Evolutionary conservation across 2,329 filamentous ascomycete species (phyloP), one percentile per base, ranked within the genome.

Genomic region (Tolypocladium sp.): DNA sequence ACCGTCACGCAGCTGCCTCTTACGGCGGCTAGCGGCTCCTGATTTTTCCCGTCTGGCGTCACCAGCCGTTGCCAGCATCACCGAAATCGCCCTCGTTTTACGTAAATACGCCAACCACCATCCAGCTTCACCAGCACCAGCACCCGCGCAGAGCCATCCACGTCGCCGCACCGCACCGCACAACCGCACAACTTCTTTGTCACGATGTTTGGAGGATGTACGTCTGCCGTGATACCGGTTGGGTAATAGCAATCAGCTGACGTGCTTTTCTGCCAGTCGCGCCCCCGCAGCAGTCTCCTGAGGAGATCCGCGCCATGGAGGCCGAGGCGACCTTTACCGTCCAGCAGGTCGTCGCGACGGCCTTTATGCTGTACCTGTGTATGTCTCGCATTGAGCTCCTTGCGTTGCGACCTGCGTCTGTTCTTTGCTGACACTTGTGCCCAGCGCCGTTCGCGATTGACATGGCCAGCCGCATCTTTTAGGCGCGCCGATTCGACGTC

Each of bases 361-460:
- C 86, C 63, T 78, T 87, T 44, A 73, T 89, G 56, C 81, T 94
- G 55, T 93, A 93, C 71, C 76, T 94, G 61, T 91, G 90, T 94
- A 84, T 59, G 88, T 71, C 10, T 3, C 20, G 25, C 20, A 22
- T n/a, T 4, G 30, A 22, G n/a, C 13, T 38, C 22, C 25, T 20
- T 41, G 38, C 3, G 3, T 6, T 10, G 33, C 25, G n/a, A 7
- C 41, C 12, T 35, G 59, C 33, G 46, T 44, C 37, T 27, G 33
- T 20, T 58, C 12, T 6, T 38, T 27, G 38, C 63, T 67, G 59
- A 68, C 46, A 40, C 22, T 41, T 20, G 3, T 17, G 5, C n/a
- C 15, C 40, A 86, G 83, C 82, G 59, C 83, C 83, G 57, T 86
- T 85, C 67, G 77, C 80, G 63, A 76, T 86, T 67, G 81, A 85